Conservation (phyloP, 345 rosid species). For the Triadica sebifera region DNA sequence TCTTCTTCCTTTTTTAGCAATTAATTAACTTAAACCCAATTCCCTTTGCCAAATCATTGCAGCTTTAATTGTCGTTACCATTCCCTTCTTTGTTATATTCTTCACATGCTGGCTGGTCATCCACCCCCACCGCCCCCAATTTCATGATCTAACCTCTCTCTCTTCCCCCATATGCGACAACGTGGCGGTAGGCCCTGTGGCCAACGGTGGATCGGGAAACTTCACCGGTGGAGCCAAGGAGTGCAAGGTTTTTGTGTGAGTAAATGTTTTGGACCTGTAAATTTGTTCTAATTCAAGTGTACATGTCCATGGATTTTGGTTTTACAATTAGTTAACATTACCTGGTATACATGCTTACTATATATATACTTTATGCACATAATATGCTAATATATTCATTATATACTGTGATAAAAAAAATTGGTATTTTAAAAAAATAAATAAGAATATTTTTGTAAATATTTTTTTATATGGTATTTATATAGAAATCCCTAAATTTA, state of each 20-base stretch:
- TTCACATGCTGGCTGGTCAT: constrained; percentile 65
- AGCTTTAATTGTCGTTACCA: constrained; percentile 26
- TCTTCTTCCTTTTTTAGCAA: too few species aligned
- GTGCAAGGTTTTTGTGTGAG: constrained; percentile 40
- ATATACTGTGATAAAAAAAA: too few species aligned
- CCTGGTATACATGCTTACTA: too few species aligned
- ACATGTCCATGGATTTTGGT: too few species aligned
- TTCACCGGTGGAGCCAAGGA: constrained; percentile 41
- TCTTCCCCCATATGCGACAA: constrained; percentile 50
- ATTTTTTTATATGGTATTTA: too few species aligned
- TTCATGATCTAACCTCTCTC: constrained; percentile 48
- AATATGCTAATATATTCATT: too few species aligned
- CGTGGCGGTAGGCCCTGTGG: constrained; percentile 37
- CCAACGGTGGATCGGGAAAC: constrained; percentile 51
- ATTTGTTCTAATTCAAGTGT: too few species aligned
- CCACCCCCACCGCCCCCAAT: constrained; percentile 64
- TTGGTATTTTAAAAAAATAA: too few species aligned
- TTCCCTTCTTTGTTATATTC: constrained; percentile 44
- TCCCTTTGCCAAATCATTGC: constrained; percentile 59
- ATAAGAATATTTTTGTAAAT: too few species aligned
- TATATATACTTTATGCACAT: too few species aligned
- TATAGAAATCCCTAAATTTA: too few species aligned
- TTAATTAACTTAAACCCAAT: constrained; percentile 18
- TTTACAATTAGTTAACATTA: too few species aligned
- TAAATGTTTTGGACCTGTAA: neutral